Conservation (phyloP, 257 asterid genomes). For the Euphrasia confusa region DNA sequence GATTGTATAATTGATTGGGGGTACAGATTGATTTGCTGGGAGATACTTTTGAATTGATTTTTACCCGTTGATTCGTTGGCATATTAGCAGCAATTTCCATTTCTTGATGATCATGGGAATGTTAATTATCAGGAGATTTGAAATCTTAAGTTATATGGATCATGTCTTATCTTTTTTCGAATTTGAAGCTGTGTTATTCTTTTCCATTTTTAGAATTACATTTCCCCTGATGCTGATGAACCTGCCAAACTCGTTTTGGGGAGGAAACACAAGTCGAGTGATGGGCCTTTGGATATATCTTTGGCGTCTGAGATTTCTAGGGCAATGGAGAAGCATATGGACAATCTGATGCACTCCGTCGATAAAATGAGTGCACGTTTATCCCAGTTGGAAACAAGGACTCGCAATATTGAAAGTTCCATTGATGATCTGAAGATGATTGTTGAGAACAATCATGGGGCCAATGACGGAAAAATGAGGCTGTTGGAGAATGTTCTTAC, state of each 20-base stretch:
- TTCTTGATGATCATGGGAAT: background rate
- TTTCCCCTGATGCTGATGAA: constrained; percentile 53
- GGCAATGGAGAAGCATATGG: constrained; percentile 73
- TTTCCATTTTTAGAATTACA: constrained; percentile 43
- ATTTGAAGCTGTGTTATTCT: constrained; percentile 2
- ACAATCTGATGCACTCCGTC: constrained; percentile 62
- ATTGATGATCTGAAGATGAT: constrained; percentile 76
- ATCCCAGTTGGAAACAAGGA: constrained; percentile 80
- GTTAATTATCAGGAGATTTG: background rate
- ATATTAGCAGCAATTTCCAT: background rate
- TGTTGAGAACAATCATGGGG: constrained; percentile 64
- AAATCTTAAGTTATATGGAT: background rate
- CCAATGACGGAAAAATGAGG: constrained; percentile 73
- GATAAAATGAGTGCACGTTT: constrained; percentile 78
- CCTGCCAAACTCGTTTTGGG: constrained; percentile 54
- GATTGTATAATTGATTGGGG: background rate
- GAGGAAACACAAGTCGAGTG: constrained; percentile 46
- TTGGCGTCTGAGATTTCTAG: constrained; percentile 75
- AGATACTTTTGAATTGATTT: background rate
- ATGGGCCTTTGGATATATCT: constrained; percentile 37
- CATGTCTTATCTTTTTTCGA: background rate
- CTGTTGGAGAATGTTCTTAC: constrained; percentile 69
- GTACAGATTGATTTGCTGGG: background rate
- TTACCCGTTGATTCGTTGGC: background rate
- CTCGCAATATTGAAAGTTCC: constrained; percentile 66